Conservation (phyloP, 2,329 filamentous ascomycete genomes). For the Sporothrix humicola region DNA sequence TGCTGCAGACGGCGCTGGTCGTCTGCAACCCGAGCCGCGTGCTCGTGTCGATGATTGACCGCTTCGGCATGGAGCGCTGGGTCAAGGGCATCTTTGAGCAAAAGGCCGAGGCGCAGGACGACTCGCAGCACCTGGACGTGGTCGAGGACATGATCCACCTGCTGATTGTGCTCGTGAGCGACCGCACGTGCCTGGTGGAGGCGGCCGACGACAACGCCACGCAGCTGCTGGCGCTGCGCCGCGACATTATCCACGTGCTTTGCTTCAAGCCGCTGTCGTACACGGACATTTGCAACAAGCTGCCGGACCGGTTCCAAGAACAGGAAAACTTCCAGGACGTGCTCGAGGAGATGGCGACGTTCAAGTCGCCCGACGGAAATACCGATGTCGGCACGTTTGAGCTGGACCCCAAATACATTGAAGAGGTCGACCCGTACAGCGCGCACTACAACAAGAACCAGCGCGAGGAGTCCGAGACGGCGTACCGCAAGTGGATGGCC, state of each 20-base stretch:
- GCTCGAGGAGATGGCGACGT: constrained; percentile 84
- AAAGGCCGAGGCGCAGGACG: constrained; percentile 77
- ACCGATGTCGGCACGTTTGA: constrained; percentile 95
- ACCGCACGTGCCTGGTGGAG: constrained; percentile 77
- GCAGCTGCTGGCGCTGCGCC: constrained; percentile 74
- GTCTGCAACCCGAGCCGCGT: constrained; percentile 83
- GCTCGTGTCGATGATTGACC: constrained; percentile 86
- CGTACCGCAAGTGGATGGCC: constrained; percentile 85
- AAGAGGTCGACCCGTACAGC: constrained; percentile 92
- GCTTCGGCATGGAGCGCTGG: constrained; percentile 88
- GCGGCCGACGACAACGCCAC: constrained; percentile 66
- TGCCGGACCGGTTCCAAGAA: constrained; percentile 89
- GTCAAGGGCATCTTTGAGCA: constrained; percentile 80
- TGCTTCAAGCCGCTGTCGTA: constrained; percentile 97
- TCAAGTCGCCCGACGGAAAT: constrained; percentile 87
- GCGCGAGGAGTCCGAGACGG: constrained; percentile 89
- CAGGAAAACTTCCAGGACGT: constrained; percentile 86
- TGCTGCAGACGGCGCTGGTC: constrained; percentile 88
- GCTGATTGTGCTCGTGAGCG: constrained; percentile 86
- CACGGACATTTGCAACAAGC: constrained; percentile 83
- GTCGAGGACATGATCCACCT: constrained; percentile 96
- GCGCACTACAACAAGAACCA: constrained; percentile 97
- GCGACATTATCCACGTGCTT: constrained; percentile 89
- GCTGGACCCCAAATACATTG: constrained; percentile 81
- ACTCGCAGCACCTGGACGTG: constrained; percentile 86